Evolutionary conservation across 2,329 filamentous ascomycete genomes (phyloP).

Genomic region (Alternaria longipes): DNA sequence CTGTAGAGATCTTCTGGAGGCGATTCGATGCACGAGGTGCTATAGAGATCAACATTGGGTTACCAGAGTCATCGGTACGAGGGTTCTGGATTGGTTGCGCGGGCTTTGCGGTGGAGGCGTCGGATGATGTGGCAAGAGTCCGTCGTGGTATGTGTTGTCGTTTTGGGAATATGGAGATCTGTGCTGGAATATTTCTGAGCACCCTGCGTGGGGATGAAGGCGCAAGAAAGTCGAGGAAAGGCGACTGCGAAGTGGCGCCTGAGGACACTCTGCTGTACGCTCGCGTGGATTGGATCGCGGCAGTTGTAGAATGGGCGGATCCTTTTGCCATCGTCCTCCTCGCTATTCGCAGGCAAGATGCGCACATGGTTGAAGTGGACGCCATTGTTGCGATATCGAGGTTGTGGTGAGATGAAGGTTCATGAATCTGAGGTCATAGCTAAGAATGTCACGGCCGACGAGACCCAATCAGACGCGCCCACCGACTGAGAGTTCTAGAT

Average conservation of each 20-base stretch:
- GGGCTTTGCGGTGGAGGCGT: conserved; percentile 35
- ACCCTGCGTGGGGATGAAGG: conserved; percentile 23
- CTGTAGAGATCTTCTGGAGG: conserved; percentile 70
- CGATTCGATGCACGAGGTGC: conserved; percentile 77
- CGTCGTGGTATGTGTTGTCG: conserved; percentile 43
- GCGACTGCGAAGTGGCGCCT: conserved; percentile 33
- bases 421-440: conserved; percentile 26
- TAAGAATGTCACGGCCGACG: conserved; percentile 9
- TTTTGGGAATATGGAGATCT: conserved; percentile 25
- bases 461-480: conserved; percentile 22
- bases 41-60: conserved; percentile 84
- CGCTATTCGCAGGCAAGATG: conserved; percentile 41
- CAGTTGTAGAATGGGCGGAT: conserved; percentile 7
- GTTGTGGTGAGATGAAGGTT: conserved; percentile 3
- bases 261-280: conserved; percentile 31
- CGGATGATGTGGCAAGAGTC: conserved; percentile 44
- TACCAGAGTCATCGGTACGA: conserved; percentile 80
- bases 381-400: conserved; percentile 30
- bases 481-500: conserved; percentile 19
- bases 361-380: conserved; percentile 41
- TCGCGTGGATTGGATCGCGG: conserved; percentile 17
- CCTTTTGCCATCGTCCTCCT: conserved; percentile 14
- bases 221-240: conserved; percentile 47
- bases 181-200: neutral
- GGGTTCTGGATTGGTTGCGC: conserved; percentile 69